Conservation (phyloP, 768 basidiomycete species). For the Termitomyces sp. region DNA sequence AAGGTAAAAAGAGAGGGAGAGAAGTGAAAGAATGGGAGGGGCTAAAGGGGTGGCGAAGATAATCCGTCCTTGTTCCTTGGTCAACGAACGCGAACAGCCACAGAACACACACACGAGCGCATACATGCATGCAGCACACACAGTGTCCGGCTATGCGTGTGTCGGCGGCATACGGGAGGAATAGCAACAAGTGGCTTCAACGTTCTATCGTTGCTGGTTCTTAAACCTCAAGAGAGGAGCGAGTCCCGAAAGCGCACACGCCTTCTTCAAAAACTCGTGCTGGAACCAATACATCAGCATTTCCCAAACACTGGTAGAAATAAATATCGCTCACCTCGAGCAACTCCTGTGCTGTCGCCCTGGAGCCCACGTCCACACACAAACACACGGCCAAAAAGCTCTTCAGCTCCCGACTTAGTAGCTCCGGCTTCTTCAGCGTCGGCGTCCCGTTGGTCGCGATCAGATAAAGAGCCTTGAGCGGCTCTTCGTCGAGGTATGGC, state of each 20-base stretch:
- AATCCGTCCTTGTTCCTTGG: not conserved
- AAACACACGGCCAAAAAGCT: constrained; percentile 96
- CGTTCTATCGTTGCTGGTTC: constrained; percentile 47
- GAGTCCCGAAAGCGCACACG: constrained; percentile 76
- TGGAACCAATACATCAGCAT: constrained; percentile 25
- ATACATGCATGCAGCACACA: not conserved
- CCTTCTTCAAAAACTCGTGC: constrained; percentile 94
- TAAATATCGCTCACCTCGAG: constrained; percentile 58
- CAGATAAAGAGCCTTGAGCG: constrained; percentile 87
- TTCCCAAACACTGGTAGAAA: constrained; percentile 5
- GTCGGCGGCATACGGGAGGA: not conserved
- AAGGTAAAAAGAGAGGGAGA: not conserved
- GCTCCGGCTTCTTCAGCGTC: constrained; percentile 93
- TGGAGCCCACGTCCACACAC: constrained; percentile 92
- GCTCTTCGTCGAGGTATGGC: constrained; percentile 93
- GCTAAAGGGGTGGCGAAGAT: not conserved
- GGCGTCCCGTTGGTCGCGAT: constrained; percentile 99
- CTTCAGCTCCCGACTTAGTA: constrained; percentile 88
- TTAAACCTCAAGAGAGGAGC: constrained; percentile 83
- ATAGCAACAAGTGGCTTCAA: not conserved
- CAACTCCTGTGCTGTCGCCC: constrained; percentile 85
- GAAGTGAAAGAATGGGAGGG: not conserved
- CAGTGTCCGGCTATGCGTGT: not conserved
- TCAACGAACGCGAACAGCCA: not conserved
- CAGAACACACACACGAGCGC: too few species aligned